Conservation (phyloP, 164 flowering plant species). For the Aristolochia californica region DNA sequence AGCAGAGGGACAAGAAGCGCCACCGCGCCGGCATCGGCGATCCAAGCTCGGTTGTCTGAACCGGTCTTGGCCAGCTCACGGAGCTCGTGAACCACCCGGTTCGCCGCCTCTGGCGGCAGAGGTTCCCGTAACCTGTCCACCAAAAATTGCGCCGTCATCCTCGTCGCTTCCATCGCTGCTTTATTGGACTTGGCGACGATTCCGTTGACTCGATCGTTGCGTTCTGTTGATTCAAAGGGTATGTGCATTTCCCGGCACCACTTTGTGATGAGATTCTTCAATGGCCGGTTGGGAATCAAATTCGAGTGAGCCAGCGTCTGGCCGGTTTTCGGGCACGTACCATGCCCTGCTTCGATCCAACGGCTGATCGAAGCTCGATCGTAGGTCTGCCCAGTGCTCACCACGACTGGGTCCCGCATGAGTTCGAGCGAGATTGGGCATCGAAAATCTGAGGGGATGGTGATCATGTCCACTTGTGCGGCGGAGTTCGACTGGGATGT, state of each 20-base stretch:
- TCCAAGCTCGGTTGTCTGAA: slow-evolving; percentile 56
- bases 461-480: slow-evolving; percentile 13
- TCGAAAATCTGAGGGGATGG: slow-evolving; percentile 61
- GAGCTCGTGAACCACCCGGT: slow-evolving; percentile 58
- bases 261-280: slow-evolving; percentile 53
- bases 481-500: slow-evolving; percentile 4
- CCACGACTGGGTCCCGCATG: slow-evolving; percentile 86
- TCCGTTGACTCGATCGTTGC: slow-evolving; percentile 8
- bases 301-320: slow-evolving; percentile 49
- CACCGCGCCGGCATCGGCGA: slow-evolving; percentile 65
- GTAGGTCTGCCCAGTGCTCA: slow-evolving; percentile 84
- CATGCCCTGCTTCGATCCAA: slow-evolving; percentile 80
- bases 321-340: slow-evolving; percentile 87
- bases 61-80: slow-evolving; percentile 59
- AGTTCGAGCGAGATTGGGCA: slow-evolving; percentile 76
- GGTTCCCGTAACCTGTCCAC: slow-evolving; percentile 31
- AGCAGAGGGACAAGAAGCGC: slow-evolving; percentile 38
- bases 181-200: slow-evolving; percentile 24
- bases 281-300: slow-evolving; percentile 50
- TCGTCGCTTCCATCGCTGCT: slow-evolving; percentile 58
- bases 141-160: slow-evolving; percentile 64
- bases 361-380: slow-evolving; percentile 52
- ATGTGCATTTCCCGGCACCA: slow-evolving; percentile 77
- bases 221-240: slow-evolving; percentile 37
- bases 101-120: slow-evolving; percentile 21